Evolutionary conservation across 441 rosid species (phyloP).

Genomic region (Hura crepitans): DNA sequence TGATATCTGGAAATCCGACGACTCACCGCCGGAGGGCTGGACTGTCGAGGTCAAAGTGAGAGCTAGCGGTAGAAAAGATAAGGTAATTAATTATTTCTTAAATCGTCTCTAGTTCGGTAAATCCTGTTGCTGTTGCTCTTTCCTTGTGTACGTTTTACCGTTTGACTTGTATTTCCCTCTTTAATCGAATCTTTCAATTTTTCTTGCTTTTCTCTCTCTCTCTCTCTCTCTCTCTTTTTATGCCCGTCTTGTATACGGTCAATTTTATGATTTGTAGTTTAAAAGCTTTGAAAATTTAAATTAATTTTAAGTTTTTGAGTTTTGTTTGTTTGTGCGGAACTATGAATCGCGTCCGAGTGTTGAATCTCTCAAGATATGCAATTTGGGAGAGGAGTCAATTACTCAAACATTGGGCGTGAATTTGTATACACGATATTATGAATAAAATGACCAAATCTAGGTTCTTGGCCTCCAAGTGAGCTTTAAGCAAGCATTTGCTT

Average conservation of each 20-base stretch:
- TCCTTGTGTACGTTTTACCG: background rate
- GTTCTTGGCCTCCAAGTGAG: background rate
- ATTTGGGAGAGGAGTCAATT: background rate
- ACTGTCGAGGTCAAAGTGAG: constrained; percentile 51
- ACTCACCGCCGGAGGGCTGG: constrained; percentile 55
- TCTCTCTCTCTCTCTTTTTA: constrained; percentile 8
- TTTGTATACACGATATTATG: background rate
- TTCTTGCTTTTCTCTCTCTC: background rate
- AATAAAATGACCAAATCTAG: background rate
- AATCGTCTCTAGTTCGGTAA: background rate
- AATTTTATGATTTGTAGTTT: background rate
- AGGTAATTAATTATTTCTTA: constrained; percentile 42
- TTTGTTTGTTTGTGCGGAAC: constrained; percentile 3
- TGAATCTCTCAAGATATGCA: background rate
- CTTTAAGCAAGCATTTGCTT: background rate
- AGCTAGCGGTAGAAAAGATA: constrained; percentile 59
- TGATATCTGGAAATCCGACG: constrained; percentile 29
- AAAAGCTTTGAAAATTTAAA: background rate
- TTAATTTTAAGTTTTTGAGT: background rate
- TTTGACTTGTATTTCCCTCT: background rate
- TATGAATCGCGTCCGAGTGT: constrained; percentile 6
- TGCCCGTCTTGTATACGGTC: background rate
- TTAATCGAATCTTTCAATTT: background rate
- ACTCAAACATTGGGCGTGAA: background rate
- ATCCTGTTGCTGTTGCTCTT: background rate